Base-by-base conservation (phyloP, 176 grass and related monocot species). In the Phoenix roebelenii region DNA sequence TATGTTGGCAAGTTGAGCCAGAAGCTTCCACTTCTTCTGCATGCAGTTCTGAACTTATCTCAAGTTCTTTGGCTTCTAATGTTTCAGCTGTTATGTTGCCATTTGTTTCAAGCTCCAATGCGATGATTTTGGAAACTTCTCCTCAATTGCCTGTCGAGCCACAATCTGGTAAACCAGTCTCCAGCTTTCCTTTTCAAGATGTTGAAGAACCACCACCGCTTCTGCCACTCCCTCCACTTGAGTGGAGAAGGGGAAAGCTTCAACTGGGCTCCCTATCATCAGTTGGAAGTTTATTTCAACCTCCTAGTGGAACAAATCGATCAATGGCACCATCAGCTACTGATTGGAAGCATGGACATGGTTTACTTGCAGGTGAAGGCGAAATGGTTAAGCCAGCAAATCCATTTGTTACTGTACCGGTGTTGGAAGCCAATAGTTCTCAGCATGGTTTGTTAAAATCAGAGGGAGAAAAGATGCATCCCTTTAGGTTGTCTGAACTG, bases 221-320 rank as follows among this genome's bases (percentile, higher is more conserved):
- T 7, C 60, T 18, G 3, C 87, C 93, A 74, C 87, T 98, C 64
- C 94, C 94, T 70, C 94, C 94, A 50, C 79, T 98, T 59, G 84
- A 82, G 15, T 98, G 93, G 93, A 98, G 93, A 73, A 58, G 77
- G 25, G 87, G 76, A 68, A 89, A 76, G 76, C 82, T 82, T 61
- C 60, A 7, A 1, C 30, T 80, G 60, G 74, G 69, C 26, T 32
- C 77, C 69, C 25, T 39, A 23, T 72, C 67, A 61, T 28, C 59
- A 58, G 25, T 56, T 66, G 49, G 25, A 3, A 63, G 24, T 82
- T 66, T 55, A 7, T 51, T 26, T 35, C 64, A 83, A 16, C 24
- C 56, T 90, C 48, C 53, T 15, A 65, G 60, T 39, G 55, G 29
- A 56, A 68, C 57, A 70, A 63, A 57, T 66, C 61, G 55, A 15